These are phyloP conservation scores for Rhizophagus prolifer DNA, from an alignment of 192 early-diverging fungal genomes.

Conservation along the genomic window DNA sequence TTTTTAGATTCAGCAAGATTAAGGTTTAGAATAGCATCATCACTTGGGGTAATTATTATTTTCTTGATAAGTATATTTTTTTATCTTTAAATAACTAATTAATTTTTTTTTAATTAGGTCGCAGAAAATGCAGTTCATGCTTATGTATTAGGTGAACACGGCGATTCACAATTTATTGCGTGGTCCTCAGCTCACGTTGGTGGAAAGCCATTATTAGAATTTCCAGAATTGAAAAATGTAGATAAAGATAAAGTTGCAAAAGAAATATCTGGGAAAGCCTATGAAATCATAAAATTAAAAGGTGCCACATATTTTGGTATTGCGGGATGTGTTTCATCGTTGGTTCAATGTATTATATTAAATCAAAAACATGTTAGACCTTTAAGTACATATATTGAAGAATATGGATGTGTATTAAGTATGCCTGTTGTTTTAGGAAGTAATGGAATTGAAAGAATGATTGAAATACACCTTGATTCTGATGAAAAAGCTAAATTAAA, in stretches of 20 bases:
- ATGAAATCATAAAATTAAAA: slow-evolving; percentile 83
- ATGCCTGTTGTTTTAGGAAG: slow-evolving; percentile 78
- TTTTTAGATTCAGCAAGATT: slow-evolving; percentile 77
- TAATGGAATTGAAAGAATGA: slow-evolving; percentile 67
- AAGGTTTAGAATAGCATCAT: slow-evolving; percentile 55
- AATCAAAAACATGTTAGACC: slow-evolving; percentile 72
- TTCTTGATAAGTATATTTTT: neutral
- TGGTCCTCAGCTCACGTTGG: slow-evolving; percentile 76
- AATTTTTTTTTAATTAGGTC: slow-evolving; percentile 37
- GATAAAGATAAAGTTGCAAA: slow-evolving; percentile 55
- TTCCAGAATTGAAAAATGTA: slow-evolving; percentile 59
- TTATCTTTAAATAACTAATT: neutral
- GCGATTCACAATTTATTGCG: slow-evolving; percentile 81
- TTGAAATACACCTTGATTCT: slow-evolving; percentile 63
- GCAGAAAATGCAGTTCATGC: slow-evolving; percentile 74
- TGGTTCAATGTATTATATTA: slow-evolving; percentile 67
- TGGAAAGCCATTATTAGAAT: slow-evolving; percentile 63
- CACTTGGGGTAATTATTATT: slow-evolving; percentile 33
- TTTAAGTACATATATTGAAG: slow-evolving; percentile 65
- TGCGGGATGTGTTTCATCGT: slow-evolving; percentile 70
- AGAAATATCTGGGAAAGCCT: slow-evolving; percentile 72
- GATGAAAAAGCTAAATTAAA: slow-evolving; percentile 61
- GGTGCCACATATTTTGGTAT: slow-evolving; percentile 86
- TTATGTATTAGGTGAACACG: slow-evolving; percentile 85
- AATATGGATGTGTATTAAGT: slow-evolving; percentile 63